Conservation (phyloP, 2,329 filamentous ascomycete species). For the Sporothrix sp. region DNA sequence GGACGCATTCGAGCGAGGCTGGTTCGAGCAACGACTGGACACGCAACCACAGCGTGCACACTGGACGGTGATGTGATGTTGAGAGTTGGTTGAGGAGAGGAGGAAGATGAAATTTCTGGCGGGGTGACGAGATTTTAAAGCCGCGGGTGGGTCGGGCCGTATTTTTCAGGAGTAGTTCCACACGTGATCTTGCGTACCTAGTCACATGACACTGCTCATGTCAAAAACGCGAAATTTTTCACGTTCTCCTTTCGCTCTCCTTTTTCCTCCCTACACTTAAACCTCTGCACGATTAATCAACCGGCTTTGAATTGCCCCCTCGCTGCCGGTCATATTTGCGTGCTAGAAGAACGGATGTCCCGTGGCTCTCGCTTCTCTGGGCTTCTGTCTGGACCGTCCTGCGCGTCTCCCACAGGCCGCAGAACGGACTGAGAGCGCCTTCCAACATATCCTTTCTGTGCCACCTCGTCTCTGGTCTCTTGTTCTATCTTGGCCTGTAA, state of each 20-base stretch:
- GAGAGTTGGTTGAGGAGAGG: neutral
- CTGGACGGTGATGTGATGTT: neutral
- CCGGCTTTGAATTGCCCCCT: constrained; percentile 42
- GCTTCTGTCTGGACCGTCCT: constrained; percentile 4
- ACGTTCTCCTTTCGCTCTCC: constrained; percentile 1
- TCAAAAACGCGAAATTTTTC: constrained; percentile 5
- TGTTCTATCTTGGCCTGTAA: too few relatives aligned
- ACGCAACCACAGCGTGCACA: neutral
- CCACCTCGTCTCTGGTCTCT: too few relatives aligned
- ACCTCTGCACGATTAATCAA: constrained; percentile 51
- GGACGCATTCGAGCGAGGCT: too few relatives aligned
- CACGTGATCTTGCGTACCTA: neutral
- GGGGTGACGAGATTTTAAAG: neutral
- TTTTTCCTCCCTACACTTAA: constrained; percentile 33
- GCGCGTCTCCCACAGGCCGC: constrained; percentile 7
- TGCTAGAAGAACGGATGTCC: constrained; percentile 39
- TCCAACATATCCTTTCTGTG: constrained; percentile 9
- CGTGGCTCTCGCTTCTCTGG: constrained; percentile 7
- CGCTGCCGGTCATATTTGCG: constrained; percentile 50
- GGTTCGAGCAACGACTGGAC: neutral
- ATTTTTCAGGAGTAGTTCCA: neutral
- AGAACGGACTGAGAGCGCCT: constrained; percentile 10
- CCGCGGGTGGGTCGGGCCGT: neutral
- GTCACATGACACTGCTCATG: constrained; percentile 5
- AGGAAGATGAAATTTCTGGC: neutral